Evolutionary conservation across 495 filamentous ascomycete genomes (phyloP).

Genomic region (Aspergillus biplanus): DNA sequence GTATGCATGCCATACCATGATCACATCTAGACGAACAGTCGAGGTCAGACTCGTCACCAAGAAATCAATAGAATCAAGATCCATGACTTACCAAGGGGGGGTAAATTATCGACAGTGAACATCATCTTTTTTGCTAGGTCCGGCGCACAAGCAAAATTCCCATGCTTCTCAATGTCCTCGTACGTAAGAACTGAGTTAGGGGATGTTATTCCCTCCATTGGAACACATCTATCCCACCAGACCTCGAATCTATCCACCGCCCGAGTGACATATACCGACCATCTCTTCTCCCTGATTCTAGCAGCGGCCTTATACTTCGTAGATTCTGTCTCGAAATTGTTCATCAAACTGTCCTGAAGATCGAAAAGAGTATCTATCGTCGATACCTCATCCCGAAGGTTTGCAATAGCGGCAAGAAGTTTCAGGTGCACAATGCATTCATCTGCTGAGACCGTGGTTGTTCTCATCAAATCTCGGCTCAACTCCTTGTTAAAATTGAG

Average conservation of each 20-base stretch:
- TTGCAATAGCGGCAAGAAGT: slow-evolving; percentile 69
- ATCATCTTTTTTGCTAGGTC: slow-evolving; percentile 7
- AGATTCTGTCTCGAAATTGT: slow-evolving; percentile 16
- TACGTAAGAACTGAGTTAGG: slow-evolving; percentile 11
- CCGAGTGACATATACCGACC: slow-evolving; percentile 72
- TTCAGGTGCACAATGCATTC: slow-evolving; percentile 76
- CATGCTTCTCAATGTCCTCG: slow-evolving; percentile 6
- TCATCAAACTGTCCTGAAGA: slow-evolving; percentile 54
- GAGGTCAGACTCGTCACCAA: background rate
- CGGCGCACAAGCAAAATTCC: slow-evolving; percentile 18
- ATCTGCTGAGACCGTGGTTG: slow-evolving; percentile 31
- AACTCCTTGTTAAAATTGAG: background rate
- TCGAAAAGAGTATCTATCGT: slow-evolving; percentile 68
- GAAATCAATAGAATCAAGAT: slow-evolving; percentile 1
- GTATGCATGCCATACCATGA: slow-evolving; percentile 90
- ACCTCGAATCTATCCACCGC: slow-evolving; percentile 72
- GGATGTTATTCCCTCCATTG: background rate
- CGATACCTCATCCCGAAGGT: slow-evolving; percentile 65
- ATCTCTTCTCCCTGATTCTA: slow-evolving; percentile 73
- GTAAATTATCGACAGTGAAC: slow-evolving; percentile 23
- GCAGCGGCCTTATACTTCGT: slow-evolving; percentile 33
- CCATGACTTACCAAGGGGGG: slow-evolving; percentile 34
- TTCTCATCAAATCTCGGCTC: background rate
- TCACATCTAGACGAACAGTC: slow-evolving; percentile 57
- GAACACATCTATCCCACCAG: slow-evolving; percentile 62